phyloP scores from a whole-genome alignment of 345 rosid species.

The Hibiscus mutabilis region DNA sequence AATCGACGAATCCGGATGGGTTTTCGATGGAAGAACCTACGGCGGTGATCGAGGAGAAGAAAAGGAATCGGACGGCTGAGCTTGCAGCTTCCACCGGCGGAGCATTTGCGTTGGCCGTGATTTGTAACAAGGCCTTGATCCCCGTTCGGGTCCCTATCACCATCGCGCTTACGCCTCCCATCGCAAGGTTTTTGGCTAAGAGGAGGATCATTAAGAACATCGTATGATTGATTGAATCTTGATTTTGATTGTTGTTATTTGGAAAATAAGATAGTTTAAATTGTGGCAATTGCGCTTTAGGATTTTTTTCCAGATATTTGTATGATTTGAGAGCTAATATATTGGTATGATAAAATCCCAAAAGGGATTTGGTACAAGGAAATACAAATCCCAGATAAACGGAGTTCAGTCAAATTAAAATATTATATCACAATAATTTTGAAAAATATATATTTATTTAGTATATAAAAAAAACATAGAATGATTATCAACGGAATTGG shows the following conservation, averaged over 20 bases:
- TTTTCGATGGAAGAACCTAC: neutral
- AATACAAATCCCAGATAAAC: neutral
- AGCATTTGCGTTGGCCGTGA: constrained; percentile 67
- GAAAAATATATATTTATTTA: too few relatives aligned
- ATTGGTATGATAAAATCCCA: too few relatives aligned
- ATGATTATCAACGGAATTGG: too few relatives aligned
- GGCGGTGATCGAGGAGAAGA: constrained; percentile 1
- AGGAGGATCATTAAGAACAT: constrained; percentile 47
- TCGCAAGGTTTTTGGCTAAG: constrained; percentile 70
- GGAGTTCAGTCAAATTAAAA: too few relatives aligned
- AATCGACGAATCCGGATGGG: constrained; percentile 4
- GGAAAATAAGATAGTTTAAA: neutral
- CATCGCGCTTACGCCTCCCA: constrained; percentile 70
- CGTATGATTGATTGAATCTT: constrained; percentile 22
- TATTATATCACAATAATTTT: too few relatives aligned
- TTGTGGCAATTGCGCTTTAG: too few relatives aligned
- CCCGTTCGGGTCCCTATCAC: constrained; percentile 87
- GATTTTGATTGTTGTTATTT: neutral
- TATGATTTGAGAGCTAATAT: too few relatives aligned
- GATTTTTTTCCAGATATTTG: too few relatives aligned
- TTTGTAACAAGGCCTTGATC: constrained; percentile 78
- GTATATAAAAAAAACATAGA: too few relatives aligned
- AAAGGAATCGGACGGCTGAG: neutral
- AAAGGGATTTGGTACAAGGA: neutral
- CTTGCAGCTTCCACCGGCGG: constrained; percentile 72